phyloP scores from a whole-genome alignment of 257 asterid species.

The Capsicum pubescens region DNA sequence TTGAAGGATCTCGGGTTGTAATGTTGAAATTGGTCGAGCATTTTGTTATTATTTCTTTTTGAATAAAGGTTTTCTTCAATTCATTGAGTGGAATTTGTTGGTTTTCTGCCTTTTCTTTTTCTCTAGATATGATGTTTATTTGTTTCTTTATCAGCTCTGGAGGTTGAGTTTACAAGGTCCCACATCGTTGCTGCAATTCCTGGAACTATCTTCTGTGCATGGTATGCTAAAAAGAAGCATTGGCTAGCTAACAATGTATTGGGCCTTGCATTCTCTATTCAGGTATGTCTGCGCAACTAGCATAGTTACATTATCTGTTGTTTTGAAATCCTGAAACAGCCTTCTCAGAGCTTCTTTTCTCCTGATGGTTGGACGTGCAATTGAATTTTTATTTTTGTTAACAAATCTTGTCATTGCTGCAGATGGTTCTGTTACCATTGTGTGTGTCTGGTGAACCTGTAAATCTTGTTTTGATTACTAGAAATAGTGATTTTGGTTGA shows the following conservation, averaged over 20 bases:
- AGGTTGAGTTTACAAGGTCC: conserved; percentile 87
- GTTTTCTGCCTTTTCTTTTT: conserved; percentile 1
- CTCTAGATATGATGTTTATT: neutral
- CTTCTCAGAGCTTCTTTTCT: neutral
- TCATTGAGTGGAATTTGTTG: neutral
- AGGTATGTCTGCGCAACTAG: conserved; percentile 49
- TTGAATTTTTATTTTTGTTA: conserved; percentile 9
- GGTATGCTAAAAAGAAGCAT: conserved; percentile 97
- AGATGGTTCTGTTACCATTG: neutral
- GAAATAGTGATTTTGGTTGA: conserved; percentile 1
- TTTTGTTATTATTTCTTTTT: neutral
- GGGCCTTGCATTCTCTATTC: conserved; percentile 97
- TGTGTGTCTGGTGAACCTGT: neutral
- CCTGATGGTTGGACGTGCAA: neutral
- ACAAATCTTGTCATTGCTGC: conserved; percentile 4
- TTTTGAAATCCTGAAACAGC: conserved; percentile 6
- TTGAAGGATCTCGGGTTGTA: neutral
- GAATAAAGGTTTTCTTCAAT: neutral
- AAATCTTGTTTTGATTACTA: neutral
- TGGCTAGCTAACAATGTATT: conserved; percentile 96
- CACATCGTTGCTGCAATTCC: conserved; percentile 87
- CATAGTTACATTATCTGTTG: neutral
- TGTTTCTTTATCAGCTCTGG: conserved; percentile 71
- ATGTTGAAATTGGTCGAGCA: neutral
- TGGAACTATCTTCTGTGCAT: conserved; percentile 88